Percentiles rank a stretch among this genome's conserved stretches.
Evolutionary conservation across 2,329 filamentous ascomycete genomes (phyloP).

Genomic region (Pestalotiopsis sp.): DNA sequence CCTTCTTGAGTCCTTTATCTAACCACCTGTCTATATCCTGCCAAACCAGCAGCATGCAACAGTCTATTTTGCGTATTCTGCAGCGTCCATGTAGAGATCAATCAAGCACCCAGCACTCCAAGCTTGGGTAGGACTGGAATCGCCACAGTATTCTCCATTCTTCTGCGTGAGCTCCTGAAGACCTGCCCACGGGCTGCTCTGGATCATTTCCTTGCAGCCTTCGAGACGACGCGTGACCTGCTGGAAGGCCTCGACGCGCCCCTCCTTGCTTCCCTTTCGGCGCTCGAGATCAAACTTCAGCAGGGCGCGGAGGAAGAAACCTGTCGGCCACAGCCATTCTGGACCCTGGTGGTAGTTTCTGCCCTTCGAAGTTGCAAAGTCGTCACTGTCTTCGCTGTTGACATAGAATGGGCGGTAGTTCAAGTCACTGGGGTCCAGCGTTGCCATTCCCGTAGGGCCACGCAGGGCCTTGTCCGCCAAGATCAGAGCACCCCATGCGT

Average conservation of each 20-base stretch:
- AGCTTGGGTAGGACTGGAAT: slow-evolving; percentile 93
- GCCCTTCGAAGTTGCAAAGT: slow-evolving; percentile 92
- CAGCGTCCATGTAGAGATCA: slow-evolving; percentile 93
- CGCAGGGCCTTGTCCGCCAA: slow-evolving; percentile 79
- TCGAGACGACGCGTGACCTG: slow-evolving; percentile 84
- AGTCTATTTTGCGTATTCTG: slow-evolving; percentile 38
- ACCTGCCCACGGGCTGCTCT: slow-evolving; percentile 83
- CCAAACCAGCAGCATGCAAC: background rate
- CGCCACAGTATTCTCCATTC: slow-evolving; percentile 78
- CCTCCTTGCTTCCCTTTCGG: slow-evolving; percentile 58
- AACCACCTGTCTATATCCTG: background rate
- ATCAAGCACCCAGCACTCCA: slow-evolving; percentile 96
- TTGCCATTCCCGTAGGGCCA: slow-evolving; percentile 93
- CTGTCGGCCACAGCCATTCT: slow-evolving; percentile 97
- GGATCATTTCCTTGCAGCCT: slow-evolving; percentile 84
- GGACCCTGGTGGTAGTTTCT: slow-evolving; percentile 98
- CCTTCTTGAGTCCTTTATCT: background rate
- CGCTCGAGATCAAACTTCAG: slow-evolving; percentile 86
- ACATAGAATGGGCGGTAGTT: slow-evolving; percentile 96
- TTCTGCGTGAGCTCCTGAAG: slow-evolving; percentile 93
- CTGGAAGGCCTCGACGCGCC: slow-evolving; percentile 86
- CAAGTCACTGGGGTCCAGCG: slow-evolving; percentile 85
- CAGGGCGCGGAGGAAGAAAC: slow-evolving; percentile 90
- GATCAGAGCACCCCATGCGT: slow-evolving; percentile 79
- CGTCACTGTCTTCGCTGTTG: slow-evolving; percentile 89